These are phyloP conservation scores for Penicillium longicatenatum DNA, from an alignment of 495 filamentous ascomycete genomes.

Conservation along the genomic window DNA sequence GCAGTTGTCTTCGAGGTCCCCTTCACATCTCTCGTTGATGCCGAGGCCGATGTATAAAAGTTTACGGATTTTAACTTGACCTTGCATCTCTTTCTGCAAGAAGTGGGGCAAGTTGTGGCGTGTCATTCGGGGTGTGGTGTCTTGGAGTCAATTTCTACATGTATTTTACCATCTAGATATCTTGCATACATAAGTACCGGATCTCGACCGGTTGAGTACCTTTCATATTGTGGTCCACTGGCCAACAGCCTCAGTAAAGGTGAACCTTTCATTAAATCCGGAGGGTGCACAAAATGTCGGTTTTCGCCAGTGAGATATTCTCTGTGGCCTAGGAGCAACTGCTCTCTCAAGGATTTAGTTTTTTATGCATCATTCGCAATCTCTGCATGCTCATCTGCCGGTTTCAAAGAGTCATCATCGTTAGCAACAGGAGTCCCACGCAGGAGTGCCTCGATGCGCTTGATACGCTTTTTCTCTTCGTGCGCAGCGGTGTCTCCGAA, in stretches of 20 bases:
- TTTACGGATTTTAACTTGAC: conserved; percentile 6
- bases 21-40: conserved; percentile 31
- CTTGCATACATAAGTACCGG: conserved; percentile 10
- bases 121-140: conserved; percentile 13
- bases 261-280: not conserved
- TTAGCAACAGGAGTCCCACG: conserved; percentile 33
- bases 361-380: conserved; percentile 8
- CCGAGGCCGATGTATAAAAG: conserved; percentile 32
- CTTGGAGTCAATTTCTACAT: conserved; percentile 9
- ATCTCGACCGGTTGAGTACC: not conserved
- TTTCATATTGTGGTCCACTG: not conserved
- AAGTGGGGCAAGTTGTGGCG: not conserved
- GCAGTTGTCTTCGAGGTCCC: conserved; percentile 80
- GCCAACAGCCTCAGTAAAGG: not conserved
- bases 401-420: conserved; percentile 27
- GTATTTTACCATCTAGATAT: conserved; percentile 9
- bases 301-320: not conserved
- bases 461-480: conserved; percentile 72
- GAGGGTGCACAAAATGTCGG: too few relatives aligned
- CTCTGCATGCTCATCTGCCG: conserved; percentile 29
- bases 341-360: too few relatives aligned
- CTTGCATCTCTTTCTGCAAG: conserved; percentile 1
- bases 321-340: too few relatives aligned
- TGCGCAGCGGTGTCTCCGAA: conserved; percentile 72
- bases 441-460: conserved; percentile 71